Base-by-base conservation (phyloP, 768 basidiomycete species). In the Phlebiopsis gigantea region DNA sequence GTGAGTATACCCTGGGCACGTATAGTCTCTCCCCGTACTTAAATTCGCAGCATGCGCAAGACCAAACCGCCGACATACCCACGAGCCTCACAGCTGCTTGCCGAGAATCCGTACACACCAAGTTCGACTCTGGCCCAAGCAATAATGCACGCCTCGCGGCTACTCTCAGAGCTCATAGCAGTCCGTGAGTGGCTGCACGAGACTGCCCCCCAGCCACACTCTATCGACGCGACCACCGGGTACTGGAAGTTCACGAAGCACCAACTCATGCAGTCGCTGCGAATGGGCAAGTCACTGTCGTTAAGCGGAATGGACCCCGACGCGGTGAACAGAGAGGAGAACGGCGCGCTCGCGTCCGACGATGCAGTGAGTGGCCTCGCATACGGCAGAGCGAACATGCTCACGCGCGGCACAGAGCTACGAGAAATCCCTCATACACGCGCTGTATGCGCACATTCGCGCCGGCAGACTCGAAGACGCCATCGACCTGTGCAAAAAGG, bases 121-220 rank as follows among this genome's bases (percentile, higher is more conserved):
- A 84, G 88, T 0, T 78, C 83, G 4, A 84, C 84, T 0, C 78
- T 94, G 25, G 88, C 87, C 0, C 85, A 90, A 65, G 79, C 83
- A 2, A 81, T 90, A 50, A 79, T 94, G 76, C 71, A 79, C 47
- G 71, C 81, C 2, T 89, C 85, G 0, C 82, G 81, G 0, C 75
- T 86, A 1, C 82, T 93, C 31, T 71, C 80, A 0, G 91, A 92
- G 58, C 88, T 93, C 54, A 76, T 90, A 46, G 83, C 88, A 44
- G 84, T 93, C 7, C 82, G 88, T n/a, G 90, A 93, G 68, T 94
- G 92, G 92, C 76, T 93, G 1, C 88, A 92, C 59, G 88, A 90
- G 42, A 87, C 81, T 0, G 87, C 89, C 0, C 81, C 84, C 0
- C 80, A 83, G 0, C 56, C 75, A n/a, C 79, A 81, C 0, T 69